These are phyloP conservation scores for Fusarium scirpi DNA, from an alignment of 2,329 filamentous ascomycete genomes.

Conservation along the genomic window DNA sequence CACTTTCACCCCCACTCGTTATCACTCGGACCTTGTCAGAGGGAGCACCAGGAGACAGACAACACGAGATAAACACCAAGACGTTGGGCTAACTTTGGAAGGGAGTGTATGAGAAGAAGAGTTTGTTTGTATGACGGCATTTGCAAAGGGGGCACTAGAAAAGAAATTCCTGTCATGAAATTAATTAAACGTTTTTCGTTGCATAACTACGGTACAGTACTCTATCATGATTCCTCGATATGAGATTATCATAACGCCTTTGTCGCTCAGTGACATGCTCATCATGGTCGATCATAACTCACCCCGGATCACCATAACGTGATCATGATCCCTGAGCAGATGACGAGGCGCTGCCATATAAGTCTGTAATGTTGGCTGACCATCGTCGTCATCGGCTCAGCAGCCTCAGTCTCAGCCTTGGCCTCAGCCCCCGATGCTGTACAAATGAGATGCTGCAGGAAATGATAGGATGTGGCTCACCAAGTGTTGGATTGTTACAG, in stretches of 20 bases:
- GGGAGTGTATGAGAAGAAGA: slow-evolving; percentile 11
- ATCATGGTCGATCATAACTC: slow-evolving; percentile 6
- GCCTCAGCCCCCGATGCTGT: slow-evolving; percentile 21
- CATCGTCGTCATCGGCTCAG: slow-evolving; percentile 15
- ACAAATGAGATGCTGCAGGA: neutral
- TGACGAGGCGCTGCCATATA: slow-evolving; percentile 29
- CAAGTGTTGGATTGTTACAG: slow-evolving; percentile 19
- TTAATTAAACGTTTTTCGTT: neutral
- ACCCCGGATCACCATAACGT: slow-evolving; percentile 24
- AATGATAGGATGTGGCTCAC: neutral
- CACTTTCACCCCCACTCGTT: slow-evolving; percentile 28
- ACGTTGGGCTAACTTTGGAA: slow-evolving; percentile 12
- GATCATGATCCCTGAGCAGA: slow-evolving; percentile 8
- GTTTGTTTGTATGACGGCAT: slow-evolving; percentile 29
- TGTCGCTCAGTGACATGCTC: slow-evolving; percentile 16
- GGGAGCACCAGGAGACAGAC: slow-evolving; percentile 7
- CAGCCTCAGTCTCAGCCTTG: slow-evolving; percentile 2
- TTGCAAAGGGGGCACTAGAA: neutral
- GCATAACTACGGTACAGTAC: neutral
- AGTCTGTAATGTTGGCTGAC: slow-evolving; percentile 22
- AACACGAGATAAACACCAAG: neutral
- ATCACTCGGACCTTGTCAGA: slow-evolving; percentile 10
- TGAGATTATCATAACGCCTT: slow-evolving; percentile 10
- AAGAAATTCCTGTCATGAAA: slow-evolving; percentile 3
- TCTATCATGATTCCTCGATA: slow-evolving; percentile 19